A percentile compares a stretch with the other conserved stretches of the same genome.
These are phyloP conservation scores for Fusarium sterilihyphosum DNA, from an alignment of 2,329 filamentous ascomycete species.

Conservation along the genomic window DNA sequence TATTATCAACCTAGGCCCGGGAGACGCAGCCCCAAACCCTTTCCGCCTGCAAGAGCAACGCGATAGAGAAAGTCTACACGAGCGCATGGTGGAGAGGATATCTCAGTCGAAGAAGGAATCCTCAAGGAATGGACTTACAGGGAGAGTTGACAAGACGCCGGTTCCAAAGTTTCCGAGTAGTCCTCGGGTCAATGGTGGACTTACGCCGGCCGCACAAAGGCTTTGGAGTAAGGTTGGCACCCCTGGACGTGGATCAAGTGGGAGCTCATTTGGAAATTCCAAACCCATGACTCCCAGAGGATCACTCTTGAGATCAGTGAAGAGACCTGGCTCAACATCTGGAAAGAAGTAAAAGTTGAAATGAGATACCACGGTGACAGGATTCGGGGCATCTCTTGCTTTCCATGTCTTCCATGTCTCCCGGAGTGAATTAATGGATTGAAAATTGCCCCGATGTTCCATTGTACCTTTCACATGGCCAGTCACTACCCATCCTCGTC, in stretches of 20 bases:
- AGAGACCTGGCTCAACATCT: conserved; percentile 39
- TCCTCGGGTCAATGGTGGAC: conserved; percentile 62
- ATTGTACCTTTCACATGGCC: not conserved
- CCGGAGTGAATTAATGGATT: not conserved
- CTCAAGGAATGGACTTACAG: conserved; percentile 67
- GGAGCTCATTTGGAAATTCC: conserved; percentile 48
- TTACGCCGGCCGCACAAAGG: conserved; percentile 80
- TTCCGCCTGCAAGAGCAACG: conserved; percentile 82
- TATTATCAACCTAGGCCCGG: conserved; percentile 67
- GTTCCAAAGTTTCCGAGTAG: conserved; percentile 78
- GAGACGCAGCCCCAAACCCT: conserved; percentile 76
- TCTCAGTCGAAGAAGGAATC: conserved; percentile 75
- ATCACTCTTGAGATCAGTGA: conserved; percentile 51
- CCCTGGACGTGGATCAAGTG: conserved; percentile 49
- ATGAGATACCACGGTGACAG: not conserved
- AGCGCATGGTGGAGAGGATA: conserved; percentile 86
- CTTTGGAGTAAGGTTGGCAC: conserved; percentile 71
- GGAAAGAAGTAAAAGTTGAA: conserved; percentile 8
- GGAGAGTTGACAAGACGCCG: conserved; percentile 67
- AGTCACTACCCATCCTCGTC: not conserved
- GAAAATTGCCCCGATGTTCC: not conserved
- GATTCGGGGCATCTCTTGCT: not conserved
- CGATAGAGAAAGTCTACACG: conserved; percentile 81
- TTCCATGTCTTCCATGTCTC: not conserved
- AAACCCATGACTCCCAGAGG: conserved; percentile 53